phyloP scores from a whole-genome alignment of 1,284 basidiomycete species.

The Lentinus polychrous region DNA sequence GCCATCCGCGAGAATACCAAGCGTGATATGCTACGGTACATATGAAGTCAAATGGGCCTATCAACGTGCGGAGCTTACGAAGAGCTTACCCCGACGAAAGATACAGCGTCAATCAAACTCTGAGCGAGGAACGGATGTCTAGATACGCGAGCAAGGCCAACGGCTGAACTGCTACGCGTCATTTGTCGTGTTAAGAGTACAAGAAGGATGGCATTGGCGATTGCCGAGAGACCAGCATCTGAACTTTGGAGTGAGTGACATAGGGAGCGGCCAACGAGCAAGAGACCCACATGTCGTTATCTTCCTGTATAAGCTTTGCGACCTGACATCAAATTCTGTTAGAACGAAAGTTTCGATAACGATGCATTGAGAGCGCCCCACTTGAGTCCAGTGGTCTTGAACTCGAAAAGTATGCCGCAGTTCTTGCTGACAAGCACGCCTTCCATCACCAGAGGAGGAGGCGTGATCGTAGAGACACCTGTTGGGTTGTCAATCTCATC shows the following conservation, averaged over 20 bases:
- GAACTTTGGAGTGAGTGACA: not conserved
- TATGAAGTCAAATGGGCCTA: not conserved
- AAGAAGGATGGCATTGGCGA: slow-evolving; percentile 65
- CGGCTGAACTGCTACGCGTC: slow-evolving; percentile 69
- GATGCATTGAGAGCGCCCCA: slow-evolving; percentile 24
- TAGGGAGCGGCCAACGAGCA: not conserved
- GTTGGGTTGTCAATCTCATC: slow-evolving; percentile 66
- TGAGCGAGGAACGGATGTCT: slow-evolving; percentile 77
- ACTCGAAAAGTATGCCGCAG: slow-evolving; percentile 69
- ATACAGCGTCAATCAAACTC: slow-evolving; percentile 70
- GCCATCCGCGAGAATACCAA: slow-evolving; percentile 77
- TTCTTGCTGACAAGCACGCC: slow-evolving; percentile 69
- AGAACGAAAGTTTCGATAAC: slow-evolving; percentile 15
- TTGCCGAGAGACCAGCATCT: slow-evolving; percentile 70
- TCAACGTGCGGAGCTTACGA: not conserved
- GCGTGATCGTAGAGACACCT: slow-evolving; percentile 50
- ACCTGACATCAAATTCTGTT: slow-evolving; percentile 23
- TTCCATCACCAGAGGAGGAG: slow-evolving; percentile 51
- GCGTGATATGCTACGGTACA: slow-evolving; percentile 57
- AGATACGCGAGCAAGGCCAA: slow-evolving; percentile 71
- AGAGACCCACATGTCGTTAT: slow-evolving; percentile 66
- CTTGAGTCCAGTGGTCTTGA: slow-evolving; percentile 66
- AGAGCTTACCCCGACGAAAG: slow-evolving; percentile 59
- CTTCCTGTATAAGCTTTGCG: slow-evolving; percentile 69
- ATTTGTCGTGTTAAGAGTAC: slow-evolving; percentile 68